Percentiles rank a stretch among this genome's conserved stretches.
Evolutionary conservation across 441 rosid genomes (phyloP).

Genomic region (Metrosideros polymorpha): DNA sequence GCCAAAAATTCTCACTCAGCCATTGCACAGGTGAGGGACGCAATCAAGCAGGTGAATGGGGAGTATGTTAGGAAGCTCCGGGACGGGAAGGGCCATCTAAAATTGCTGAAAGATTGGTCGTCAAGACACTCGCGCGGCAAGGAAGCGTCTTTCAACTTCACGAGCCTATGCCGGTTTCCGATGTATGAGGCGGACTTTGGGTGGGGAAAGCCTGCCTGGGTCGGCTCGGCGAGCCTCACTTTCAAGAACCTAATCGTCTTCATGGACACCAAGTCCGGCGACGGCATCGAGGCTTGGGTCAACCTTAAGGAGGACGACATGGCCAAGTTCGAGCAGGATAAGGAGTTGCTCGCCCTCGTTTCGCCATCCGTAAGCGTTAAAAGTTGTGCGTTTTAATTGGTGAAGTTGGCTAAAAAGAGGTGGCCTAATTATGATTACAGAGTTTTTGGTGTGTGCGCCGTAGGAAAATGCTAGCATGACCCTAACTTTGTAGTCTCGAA

Average conservation of each 20-base stretch:
- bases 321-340: not conserved
- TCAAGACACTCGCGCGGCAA: not conserved
- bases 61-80: not conserved
- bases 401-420: not conserved
- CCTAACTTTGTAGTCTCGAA: not conserved
- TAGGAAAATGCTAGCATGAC: too few relatives aligned
- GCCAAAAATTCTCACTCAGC: not conserved
- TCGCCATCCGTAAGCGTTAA: not conserved
- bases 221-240: not conserved
- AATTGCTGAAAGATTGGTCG: not conserved
- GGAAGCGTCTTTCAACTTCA: not conserved
- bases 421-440: not conserved
- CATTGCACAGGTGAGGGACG: not conserved
- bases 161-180: slow-evolving; percentile 3
- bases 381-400: not conserved
- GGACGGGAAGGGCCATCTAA: not conserved
- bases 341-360: not conserved
- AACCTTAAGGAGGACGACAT: not conserved
- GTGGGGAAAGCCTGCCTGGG: slow-evolving; percentile 5
- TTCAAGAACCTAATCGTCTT: not conserved
- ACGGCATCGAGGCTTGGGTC: not conserved
- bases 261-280: not conserved
- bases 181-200: slow-evolving; percentile 4
- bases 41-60: not conserved
- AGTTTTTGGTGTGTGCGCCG: not conserved